Percentiles rank a stretch among this genome's conserved stretches.
phyloP scores from a whole-genome alignment of 2,329 filamentous ascomycete genomes.

The Aspergillus brasiliensis region DNA sequence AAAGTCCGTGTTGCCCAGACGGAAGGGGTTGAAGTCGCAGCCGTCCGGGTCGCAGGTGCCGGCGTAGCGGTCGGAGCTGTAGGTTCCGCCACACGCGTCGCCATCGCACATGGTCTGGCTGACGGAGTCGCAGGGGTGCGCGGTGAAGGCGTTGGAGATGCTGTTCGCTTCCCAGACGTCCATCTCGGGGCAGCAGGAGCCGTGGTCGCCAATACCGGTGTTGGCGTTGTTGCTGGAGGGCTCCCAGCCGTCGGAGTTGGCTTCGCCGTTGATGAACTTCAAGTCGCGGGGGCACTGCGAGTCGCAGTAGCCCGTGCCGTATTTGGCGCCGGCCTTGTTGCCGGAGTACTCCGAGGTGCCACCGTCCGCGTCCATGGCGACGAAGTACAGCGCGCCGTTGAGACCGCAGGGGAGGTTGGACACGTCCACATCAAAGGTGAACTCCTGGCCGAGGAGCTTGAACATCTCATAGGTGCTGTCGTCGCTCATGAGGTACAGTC shows the following conservation, averaged over 20 bases:
- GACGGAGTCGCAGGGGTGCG: conserved; percentile 62
- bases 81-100: conserved; percentile 56
- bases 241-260: conserved; percentile 58
- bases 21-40: conserved; percentile 71
- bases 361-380: conserved; percentile 63
- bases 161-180: conserved; percentile 72
- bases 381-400: conserved; percentile 71
- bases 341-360: conserved; percentile 54
- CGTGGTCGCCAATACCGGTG: conserved; percentile 55
- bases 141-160: conserved; percentile 65
- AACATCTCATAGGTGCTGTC: conserved; percentile 67
- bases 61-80: conserved; percentile 58
- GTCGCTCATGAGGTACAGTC: conserved; percentile 66
- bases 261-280: conserved; percentile 51
- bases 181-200: conserved; percentile 69
- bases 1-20: conserved; percentile 64
- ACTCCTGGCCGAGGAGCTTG: conserved; percentile 66
- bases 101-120: conserved; percentile 56
- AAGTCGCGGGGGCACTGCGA: conserved; percentile 58
- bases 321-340: conserved; percentile 61
- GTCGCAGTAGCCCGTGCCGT: conserved; percentile 67
- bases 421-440: conserved; percentile 73
- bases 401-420: conserved; percentile 69
- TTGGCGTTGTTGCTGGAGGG: conserved; percentile 57
- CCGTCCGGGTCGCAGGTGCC: conserved; percentile 69